phyloP scores from a whole-genome alignment of 371 early-diverging fungal genomes.

The Mucor irregularis region DNA sequence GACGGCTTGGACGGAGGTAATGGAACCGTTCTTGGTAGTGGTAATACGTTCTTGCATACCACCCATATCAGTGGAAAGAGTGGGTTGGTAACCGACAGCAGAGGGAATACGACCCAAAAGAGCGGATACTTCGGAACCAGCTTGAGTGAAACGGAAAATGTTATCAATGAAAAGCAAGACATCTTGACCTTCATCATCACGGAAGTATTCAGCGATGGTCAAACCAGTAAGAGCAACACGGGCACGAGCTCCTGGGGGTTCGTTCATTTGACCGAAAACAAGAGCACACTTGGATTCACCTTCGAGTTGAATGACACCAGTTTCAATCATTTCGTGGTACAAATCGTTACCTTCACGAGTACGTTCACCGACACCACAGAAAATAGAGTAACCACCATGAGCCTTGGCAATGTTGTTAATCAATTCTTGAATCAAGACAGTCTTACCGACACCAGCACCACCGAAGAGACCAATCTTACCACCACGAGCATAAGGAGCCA shows the following conservation, averaged over 20 bases:
- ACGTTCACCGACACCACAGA: conserved; percentile 97
- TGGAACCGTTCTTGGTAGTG: conserved; percentile 99
- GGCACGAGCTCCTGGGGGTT: conserved; percentile 99
- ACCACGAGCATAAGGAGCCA: conserved; percentile 97
- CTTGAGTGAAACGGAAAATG: conserved; percentile 98
- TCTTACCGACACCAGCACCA: conserved; percentile 99
- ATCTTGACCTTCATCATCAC: conserved; percentile 98
- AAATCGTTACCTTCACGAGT: conserved; percentile 99
- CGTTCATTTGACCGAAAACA: conserved; percentile 99
- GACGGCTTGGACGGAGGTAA: conserved; percentile 97
- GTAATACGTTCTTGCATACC: conserved; percentile 99
- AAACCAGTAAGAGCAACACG: conserved; percentile 98
- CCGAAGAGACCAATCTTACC: conserved; percentile 98
- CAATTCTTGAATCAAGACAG: conserved; percentile 97
- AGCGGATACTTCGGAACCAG: conserved; percentile 96
- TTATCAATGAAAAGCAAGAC: conserved; percentile 99
- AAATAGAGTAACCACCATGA: conserved; percentile 98
- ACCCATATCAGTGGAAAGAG: conserved; percentile 96
- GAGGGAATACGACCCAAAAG: conserved; percentile 98
- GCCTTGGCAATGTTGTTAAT: conserved; percentile 98
- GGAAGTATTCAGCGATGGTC: conserved; percentile 99
- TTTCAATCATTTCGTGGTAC: conserved; percentile 96
- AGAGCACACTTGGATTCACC: conserved; percentile 95
- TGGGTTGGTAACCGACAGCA: conserved; percentile 99
- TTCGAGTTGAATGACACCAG: conserved; percentile 94